phyloP scores from a whole-genome alignment of 305 asterid species.

The Salvia sclarea region DNA sequence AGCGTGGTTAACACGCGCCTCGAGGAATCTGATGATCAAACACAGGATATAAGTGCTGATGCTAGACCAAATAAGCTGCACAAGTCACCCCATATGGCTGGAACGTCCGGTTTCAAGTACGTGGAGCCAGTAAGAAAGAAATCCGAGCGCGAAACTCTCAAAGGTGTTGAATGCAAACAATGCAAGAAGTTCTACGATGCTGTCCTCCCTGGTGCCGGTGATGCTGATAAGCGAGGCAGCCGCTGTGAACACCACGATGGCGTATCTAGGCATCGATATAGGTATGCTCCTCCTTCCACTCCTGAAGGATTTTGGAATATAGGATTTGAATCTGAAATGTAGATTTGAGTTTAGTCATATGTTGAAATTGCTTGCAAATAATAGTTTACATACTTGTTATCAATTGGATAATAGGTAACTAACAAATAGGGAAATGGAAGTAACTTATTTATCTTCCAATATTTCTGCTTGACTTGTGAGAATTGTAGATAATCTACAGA shows the following conservation, averaged over 20 bases:
- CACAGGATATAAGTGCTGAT: conserved; percentile 64
- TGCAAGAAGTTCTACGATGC: conserved; percentile 93
- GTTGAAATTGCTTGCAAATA: conserved; percentile 12
- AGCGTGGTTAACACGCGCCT: conserved; percentile 37
- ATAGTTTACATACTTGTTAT: conserved; percentile 1
- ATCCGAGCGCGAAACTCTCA: conserved; percentile 71
- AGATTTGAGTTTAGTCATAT: conserved; percentile 29
- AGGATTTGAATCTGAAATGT: conserved; percentile 89
- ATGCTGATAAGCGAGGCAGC: conserved; percentile 41
- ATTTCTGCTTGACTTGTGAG: not conserved
- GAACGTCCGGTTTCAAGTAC: conserved; percentile 62
- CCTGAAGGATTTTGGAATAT: conserved; percentile 97
- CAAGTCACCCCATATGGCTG: conserved; percentile 50
- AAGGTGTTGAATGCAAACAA: conserved; percentile 88
- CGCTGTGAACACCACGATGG: conserved; percentile 94
- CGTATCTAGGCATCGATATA: conserved; percentile 91
- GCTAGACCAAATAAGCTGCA: conserved; percentile 42
- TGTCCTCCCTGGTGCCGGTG: conserved; percentile 57
- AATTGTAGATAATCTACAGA: not conserved
- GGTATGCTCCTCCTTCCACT: conserved; percentile 87
- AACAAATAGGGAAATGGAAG: not conserved
- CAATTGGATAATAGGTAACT: not conserved
- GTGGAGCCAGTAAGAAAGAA: conserved; percentile 88
- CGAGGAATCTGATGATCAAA: conserved; percentile 69
- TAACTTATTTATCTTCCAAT: not conserved